Evolutionary conservation across 495 filamentous ascomycete species (phyloP), one percentile per base, ranked within the genome.

Genomic region (Friedmanniomyces simplex): DNA sequence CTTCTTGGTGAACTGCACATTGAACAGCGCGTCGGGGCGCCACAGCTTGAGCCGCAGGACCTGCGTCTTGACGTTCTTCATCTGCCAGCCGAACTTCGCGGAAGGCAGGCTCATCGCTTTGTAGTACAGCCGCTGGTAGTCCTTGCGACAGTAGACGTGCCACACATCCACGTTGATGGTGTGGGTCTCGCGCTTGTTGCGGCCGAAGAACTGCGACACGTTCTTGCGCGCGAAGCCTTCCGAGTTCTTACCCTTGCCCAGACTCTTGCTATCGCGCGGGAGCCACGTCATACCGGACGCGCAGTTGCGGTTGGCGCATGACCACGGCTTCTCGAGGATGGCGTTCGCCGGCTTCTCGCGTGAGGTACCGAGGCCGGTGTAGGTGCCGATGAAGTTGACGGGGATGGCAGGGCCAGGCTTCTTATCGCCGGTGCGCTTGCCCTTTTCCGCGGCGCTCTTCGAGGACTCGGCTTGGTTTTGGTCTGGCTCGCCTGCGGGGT

Each of bases 121-220:
- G 37, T 59, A 63, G 46, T 43, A 32, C 12, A 18, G 24, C 20
- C 52, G 36, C 69, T 95, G 89, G 69, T 95, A 95, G 63, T 91
- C 86, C 64, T 91, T 93, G 0, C 89, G 79, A 65, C 90, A 95
- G 63, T 78, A 82, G 47, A 82, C 76, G 1, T 77, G 56, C 64
- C 79, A 83, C 49, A 84, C 77, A 0, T 76, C 55, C 0, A 74
- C 60, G 0, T 87, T 86, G 42, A 95, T 83, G 3, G 72, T 69
- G 16, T 82, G 78, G 0, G 89, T 94, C 41, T 78, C 80, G 0
- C 73, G 70, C 69, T 95, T 95, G 75, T 95, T 95, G 13, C 89
- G 79, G n/a, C 89, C 89, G 64, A 95, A 93, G 57, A 91, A 76
- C 60, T 95, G 87, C 0, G 86, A 89, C 30, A 94, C 82, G 8